Evolutionary conservation across 257 asterid genomes (phyloP), one percentile per base, ranked within the genome.

Genomic region (Gentiana straminea): DNA sequence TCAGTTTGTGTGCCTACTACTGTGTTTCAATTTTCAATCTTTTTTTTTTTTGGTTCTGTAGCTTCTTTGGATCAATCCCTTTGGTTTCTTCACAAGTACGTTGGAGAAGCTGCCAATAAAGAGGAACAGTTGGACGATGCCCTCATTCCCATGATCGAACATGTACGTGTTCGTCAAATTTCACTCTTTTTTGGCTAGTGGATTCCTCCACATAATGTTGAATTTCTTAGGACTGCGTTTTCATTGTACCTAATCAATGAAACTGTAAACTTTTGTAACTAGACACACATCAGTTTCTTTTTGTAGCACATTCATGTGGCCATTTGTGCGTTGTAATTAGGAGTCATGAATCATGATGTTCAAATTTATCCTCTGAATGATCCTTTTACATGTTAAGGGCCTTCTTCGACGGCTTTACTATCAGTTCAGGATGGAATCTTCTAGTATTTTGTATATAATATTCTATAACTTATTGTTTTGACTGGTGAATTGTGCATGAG

Each of bases 51-150:
- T 59, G 5, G 56, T 39, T 53, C 35, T 13, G 5, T 68, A 87
- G 94, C 68, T 69, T 84, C 94, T n/a, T 62, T 84, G 89, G 95
- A 82, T 55, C 93, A 86, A 60, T 86, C 97, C 13, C 75, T 89
- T 34, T 80, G 86, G 94, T 89, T 86, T 82, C 84, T 86, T 69
- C 86, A 77, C 81, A 82, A 84, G 70, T 86, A 86, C 73, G 60
- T 86, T 34, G 66, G 60, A 15, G 94, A 84, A 61, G 76, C 94
- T 58, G 68, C 73, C 41, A 75, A 73, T 35, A 86, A 73, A 52
- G 84, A 68, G 71, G 81, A 75, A 49, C 65, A 68, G 45, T 67
- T 86, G 91, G 94, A 89, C 52, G 82, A 78, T 68, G 81, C 86
- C 73, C 86, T 89, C 32, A 72, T 86, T 79, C 96, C 96, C 67